A percentile compares a stretch with the other conserved stretches of the same genome.
These are phyloP conservation scores for Wickerhamiella pararugosa DNA, from an alignment of 1,139 yeast species.

Conservation along the genomic window DNA sequence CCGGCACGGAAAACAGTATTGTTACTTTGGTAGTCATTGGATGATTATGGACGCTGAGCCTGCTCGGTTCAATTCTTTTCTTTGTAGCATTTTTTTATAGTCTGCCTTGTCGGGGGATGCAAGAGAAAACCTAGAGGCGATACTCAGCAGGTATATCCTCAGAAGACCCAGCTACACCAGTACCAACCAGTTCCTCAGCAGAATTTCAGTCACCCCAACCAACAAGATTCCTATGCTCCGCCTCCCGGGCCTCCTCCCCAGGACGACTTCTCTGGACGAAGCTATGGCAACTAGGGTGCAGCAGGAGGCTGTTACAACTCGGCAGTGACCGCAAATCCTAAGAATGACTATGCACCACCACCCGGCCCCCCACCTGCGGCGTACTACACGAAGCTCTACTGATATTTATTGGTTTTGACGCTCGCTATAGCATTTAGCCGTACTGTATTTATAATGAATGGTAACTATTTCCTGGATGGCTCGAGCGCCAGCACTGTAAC, in stretches of 20 bases:
- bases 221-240: neutral
- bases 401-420: no score
- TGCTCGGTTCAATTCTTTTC: neutral
- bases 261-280: neutral
- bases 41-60: neutral
- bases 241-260: neutral
- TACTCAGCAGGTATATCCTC: neutral
- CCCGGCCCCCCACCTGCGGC: neutral
- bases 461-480: no score
- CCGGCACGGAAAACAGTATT: neutral
- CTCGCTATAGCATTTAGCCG: no score
- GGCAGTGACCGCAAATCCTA: neutral
- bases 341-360: neutral
- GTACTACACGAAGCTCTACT: neutral
- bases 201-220: neutral
- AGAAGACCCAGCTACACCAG: neutral
- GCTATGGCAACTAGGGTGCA: neutral
- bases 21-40: constrained; percentile 5
- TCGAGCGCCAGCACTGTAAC: no score
- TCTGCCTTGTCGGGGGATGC: neutral
- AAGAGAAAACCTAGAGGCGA: neutral
- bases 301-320: neutral
- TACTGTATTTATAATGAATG: no score
- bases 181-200: neutral
- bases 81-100: neutral